Base-by-base conservation (phyloP, 2,329 filamentous ascomycete genomes). In the Dactylonectria estremocensis region DNA sequence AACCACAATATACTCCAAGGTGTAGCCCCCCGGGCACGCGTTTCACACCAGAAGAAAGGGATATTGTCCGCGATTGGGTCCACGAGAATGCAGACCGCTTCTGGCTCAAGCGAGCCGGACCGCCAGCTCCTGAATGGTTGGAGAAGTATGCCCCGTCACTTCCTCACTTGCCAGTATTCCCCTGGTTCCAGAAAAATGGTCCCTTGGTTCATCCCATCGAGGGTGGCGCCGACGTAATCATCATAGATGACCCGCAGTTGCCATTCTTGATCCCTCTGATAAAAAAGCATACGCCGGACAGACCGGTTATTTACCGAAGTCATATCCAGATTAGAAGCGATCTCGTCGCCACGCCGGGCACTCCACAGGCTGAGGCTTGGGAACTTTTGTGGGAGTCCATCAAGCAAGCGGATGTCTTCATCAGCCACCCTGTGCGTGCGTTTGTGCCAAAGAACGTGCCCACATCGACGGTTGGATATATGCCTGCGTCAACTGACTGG, bases 1-100 rank as follows among this genome's bases (percentile, higher is more conserved):
- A 92, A 95, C 74, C 93, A 96, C 87, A 96, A 96, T 80, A 95
- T 95, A 70, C 89, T 96, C 2, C 93, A 96, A 81, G 93, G 93
- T 10, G 93, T 95, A 90, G 90, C 46, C 84, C 86, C 28, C 87
- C 89, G 0, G 87, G 88, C 3, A 87, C 93, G 72, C 87, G 89
- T 16, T 85, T 95, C 33, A 89, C 86, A 0, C 73, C 83, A 1
- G 87, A 92, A 2, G 88, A 93, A 65, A 90, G 91, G 73, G 78
- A 83, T 1, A 81, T 84, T 16, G 88, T 95, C 57, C 87, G 87
- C 9, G 87, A 90, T 52, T 96, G 93, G 93, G 91, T 93, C 65
- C 82, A 85, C 11, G 88, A 92, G 14, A 95, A 95, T 78, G 91
- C 93, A 5, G 85, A 90, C 57, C 86, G 92, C 50, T 95, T 92